Evolutionary conservation across 768 basidiomycete species (phyloP), one percentile per base, ranked within the genome.

Genomic region (Saitozyma sp.): DNA sequence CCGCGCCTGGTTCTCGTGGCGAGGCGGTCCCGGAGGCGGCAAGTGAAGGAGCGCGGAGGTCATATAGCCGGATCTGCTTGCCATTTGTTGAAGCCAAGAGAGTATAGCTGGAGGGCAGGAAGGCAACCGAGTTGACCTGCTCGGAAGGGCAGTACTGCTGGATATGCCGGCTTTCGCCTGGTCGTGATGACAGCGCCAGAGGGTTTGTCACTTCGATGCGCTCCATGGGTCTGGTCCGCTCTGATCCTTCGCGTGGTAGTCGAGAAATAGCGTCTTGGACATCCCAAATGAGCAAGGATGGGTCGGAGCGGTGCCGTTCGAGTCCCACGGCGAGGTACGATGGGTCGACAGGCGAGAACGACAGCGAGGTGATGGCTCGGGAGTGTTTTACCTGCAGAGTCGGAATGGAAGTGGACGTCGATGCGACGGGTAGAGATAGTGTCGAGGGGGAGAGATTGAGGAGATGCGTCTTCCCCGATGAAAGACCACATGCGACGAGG

Each of bases 271-370:
- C 68, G 17, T 67, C 65, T 10, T 59, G 45, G 6, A 76, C 57
- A 53, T 76, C 75, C 75, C 75, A 76, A 1, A 76, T 68, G 39
- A 71, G 58, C 6, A 76, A 57, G 0, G 75, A 76, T 39, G 69
- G 65, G 38, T 76, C 75, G 0, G 72, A 74, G 20, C 75, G 70
- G 63, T 73, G 72, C 29, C 69, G 54, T 41, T 76, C 75, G 37
- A 66, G 64, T 38, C 72, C 72, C 10, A 64, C 66, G n/a, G 75
- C 75, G 40, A 76, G 37, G 58, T 73, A 73, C 43, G 66, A 67
- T 8, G 68, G 62, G 61, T 70, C 74, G 19, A 68, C 49, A 7
- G 56, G 46, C 16, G 66, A 75, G 66, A 72, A 78, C 17, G 68
- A 59, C 11, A 71, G 57, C 38, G 67, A 64, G 6, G 72, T 78